A percentile compares a stretch with the other conserved stretches of the same genome.
Conservation (phyloP, 164 flowering plant genomes). For the Liquidambar formosana region DNA sequence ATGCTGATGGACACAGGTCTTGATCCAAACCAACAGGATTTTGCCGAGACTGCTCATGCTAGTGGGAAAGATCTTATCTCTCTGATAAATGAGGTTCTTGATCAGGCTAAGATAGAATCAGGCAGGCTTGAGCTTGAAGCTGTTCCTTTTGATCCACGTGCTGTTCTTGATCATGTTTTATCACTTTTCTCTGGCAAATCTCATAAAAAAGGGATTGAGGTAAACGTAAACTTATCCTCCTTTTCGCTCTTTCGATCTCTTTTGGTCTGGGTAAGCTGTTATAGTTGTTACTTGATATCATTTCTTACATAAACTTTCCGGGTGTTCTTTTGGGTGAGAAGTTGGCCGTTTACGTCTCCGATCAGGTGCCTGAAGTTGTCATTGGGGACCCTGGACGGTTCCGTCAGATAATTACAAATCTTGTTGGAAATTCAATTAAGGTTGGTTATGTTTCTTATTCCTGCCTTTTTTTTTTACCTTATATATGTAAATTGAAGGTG, state of each 20-base stretch:
- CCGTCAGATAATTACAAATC: slow-evolving; percentile 86
- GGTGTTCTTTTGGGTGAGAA: slow-evolving; percentile 29
- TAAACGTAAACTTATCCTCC: slow-evolving; percentile 20
- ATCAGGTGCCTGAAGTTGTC: slow-evolving; percentile 68
- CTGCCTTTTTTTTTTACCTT: not conserved
- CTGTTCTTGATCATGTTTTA: slow-evolving; percentile 67
- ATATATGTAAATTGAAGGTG: not conserved
- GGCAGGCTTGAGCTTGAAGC: slow-evolving; percentile 89
- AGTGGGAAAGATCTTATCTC: slow-evolving; percentile 86
- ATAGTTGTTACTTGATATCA: not conserved
- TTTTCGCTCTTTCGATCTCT: not conserved
- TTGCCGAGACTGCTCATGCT: slow-evolving; percentile 81
- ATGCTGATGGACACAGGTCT: slow-evolving; percentile 93
- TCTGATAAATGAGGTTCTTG: slow-evolving; percentile 88
- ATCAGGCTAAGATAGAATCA: slow-evolving; percentile 97
- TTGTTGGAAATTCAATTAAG: slow-evolving; percentile 94
- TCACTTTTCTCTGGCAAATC: slow-evolving; percentile 73
- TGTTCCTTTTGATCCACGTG: slow-evolving; percentile 76
- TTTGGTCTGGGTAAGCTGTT: not conserved
- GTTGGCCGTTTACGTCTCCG: slow-evolving; percentile 88
- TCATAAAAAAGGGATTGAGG: slow-evolving; percentile 81
- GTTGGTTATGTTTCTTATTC: slow-evolving; percentile 35
- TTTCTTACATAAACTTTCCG: slow-evolving; percentile 10
- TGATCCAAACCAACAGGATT: slow-evolving; percentile 70
- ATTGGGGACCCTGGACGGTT: slow-evolving; percentile 88